These are phyloP conservation scores for Articulospora tetracladia DNA, from an alignment of 495 filamentous ascomycete genomes.

Conservation along the genomic window DNA sequence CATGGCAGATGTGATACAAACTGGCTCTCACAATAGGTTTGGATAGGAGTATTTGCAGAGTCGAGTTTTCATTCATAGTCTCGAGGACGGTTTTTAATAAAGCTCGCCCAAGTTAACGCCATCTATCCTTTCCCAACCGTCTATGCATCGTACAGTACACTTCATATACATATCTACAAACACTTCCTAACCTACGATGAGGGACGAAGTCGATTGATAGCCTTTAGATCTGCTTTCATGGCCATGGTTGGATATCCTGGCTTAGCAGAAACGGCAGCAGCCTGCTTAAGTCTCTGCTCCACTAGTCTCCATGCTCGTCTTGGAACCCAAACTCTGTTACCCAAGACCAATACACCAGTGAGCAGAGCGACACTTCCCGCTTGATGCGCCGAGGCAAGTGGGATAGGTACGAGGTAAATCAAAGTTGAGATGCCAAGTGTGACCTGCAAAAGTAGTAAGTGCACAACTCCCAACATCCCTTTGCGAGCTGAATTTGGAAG, in stretches of 20 bases:
- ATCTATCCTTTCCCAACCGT: too few relatives aligned
- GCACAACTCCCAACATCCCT: constrained; percentile 76
- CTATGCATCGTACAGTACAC: not conserved
- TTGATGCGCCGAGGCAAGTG: constrained; percentile 87
- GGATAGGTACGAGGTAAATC: constrained; percentile 86
- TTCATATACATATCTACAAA: not conserved
- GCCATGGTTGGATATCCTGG: not conserved
- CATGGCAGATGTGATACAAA: too few relatives aligned
- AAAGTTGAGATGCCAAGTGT: constrained; percentile 83
- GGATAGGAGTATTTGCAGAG: not conserved
- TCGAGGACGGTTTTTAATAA: too few relatives aligned
- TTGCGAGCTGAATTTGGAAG: constrained; percentile 63
- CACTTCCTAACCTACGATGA: not conserved
- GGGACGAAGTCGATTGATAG: not conserved
- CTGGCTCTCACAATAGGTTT: too few relatives aligned
- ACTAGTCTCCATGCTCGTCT: constrained; percentile 39
- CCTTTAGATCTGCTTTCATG: not conserved
- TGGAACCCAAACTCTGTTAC: constrained; percentile 50
- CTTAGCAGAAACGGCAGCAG: constrained; percentile 2
- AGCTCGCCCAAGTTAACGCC: too few relatives aligned
- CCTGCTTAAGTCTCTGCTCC: constrained; percentile 27
- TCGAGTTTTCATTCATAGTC: not conserved
- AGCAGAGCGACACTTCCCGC: constrained; percentile 84
- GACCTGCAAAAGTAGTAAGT: constrained; percentile 78
- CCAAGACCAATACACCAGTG: constrained; percentile 75